phyloP scores from a whole-genome alignment of 1,284 basidiomycete genomes.

The Phellinidium pouzarii region DNA sequence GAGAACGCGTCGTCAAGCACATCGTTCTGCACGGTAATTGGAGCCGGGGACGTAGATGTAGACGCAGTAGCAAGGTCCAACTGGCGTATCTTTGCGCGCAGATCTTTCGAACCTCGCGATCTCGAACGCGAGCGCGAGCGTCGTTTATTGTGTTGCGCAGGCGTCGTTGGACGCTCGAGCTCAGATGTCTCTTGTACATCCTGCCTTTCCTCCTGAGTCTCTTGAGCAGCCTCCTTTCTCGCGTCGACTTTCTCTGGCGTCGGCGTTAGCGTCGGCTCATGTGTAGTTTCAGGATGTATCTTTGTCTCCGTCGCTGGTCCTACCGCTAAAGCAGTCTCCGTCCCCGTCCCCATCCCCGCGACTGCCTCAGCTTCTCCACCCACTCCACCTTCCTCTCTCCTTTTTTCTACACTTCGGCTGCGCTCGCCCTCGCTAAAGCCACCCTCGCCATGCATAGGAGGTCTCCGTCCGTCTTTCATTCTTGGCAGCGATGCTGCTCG shows the following conservation, averaged over 20 bases:
- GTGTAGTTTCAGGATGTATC: conserved; percentile 27
- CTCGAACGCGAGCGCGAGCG: conserved; percentile 70
- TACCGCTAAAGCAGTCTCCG: conserved; percentile 20
- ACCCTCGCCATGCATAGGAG: conserved; percentile 74
- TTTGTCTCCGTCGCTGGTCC: conserved; percentile 18
- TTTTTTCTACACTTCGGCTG: conserved; percentile 31
- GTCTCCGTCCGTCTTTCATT: conserved; percentile 79
- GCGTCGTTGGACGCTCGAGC: conserved; percentile 23
- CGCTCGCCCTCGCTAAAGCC: conserved; percentile 67
- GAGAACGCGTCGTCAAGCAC: conserved; percentile 14
- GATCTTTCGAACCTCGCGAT: conserved; percentile 66
- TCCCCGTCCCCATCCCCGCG: conserved; percentile 21
- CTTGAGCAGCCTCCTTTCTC: conserved; percentile 20
- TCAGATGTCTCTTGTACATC: conserved; percentile 21
- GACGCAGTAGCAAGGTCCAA: conserved; percentile 12
- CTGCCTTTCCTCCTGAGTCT: conserved; percentile 23
- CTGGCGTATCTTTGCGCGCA: conserved; percentile 44
- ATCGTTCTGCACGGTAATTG: not conserved
- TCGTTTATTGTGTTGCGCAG: conserved; percentile 41
- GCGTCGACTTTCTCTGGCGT: conserved; percentile 15
- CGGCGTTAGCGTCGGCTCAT: conserved; percentile 17
- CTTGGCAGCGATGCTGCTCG: conserved; percentile 83
- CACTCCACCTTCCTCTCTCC: conserved; percentile 17
- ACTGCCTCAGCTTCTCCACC: conserved; percentile 20
- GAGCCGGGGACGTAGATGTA: not conserved